A percentile compares a stretch with the other conserved stretches of the same genome.
These are phyloP conservation scores for Breviolum minutum DNA, from an alignment of 73 alveolate species.

Conservation along the genomic window DNA sequence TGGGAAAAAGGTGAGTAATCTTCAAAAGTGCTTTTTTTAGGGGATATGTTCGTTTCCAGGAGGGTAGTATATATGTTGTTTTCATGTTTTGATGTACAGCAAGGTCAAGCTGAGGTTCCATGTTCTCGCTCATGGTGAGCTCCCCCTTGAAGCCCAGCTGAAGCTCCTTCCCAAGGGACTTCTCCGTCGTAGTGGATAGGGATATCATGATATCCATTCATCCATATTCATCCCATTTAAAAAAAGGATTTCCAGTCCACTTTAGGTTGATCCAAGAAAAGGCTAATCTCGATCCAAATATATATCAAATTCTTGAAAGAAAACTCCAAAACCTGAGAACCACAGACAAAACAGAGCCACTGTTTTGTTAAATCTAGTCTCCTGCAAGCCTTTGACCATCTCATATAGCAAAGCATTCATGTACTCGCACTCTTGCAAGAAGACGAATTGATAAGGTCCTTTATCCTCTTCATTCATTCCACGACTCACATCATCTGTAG, in stretches of 20 bases:
- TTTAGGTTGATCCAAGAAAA: neutral
- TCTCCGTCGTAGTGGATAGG: no score
- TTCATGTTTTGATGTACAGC: no score
- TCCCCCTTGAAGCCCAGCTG: slow-evolving; percentile 99
- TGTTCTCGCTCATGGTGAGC: slow-evolving; percentile 99
- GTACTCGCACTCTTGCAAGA: slow-evolving; percentile 96
- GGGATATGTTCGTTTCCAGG: no score
- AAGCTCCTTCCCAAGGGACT: slow-evolving; percentile 95
- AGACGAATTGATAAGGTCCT: slow-evolving; percentile 99
- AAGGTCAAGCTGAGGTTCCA: slow-evolving; percentile 95
- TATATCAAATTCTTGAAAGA: neutral
- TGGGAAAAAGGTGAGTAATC: no score
- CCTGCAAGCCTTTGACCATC: slow-evolving; percentile 97
- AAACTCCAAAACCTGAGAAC: neutral
- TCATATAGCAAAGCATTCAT: slow-evolving; percentile 97
- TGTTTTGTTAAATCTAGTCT: neutral
- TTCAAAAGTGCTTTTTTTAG: no score
- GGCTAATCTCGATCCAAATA: neutral
- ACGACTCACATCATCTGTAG: slow-evolving; percentile 97
- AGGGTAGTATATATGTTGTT: no score
- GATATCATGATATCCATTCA: no score
- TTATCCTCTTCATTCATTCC: slow-evolving; percentile 98
- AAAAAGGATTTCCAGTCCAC: neutral
- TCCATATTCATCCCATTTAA: no score
- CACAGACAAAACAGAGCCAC: no score